A percentile compares a stretch with the other conserved stretches of the same genome.
Evolutionary conservation across 2,329 filamentous ascomycete genomes (phyloP).

Genomic region (Teratosphaeria epicoccoides): DNA sequence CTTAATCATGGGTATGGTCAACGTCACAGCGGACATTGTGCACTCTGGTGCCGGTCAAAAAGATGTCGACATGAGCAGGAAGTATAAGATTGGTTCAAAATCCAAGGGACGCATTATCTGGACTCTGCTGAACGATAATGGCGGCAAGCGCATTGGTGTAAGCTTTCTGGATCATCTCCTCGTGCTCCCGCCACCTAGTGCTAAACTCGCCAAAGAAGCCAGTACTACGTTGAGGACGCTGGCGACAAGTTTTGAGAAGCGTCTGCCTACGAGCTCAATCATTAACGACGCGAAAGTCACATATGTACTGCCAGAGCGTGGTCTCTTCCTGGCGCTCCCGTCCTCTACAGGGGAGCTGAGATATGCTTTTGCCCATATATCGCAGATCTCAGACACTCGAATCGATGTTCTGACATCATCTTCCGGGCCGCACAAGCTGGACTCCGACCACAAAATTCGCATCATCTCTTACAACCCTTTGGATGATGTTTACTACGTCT

Average conservation of each 20-base stretch:
- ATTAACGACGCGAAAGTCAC: slow-evolving; percentile 69
- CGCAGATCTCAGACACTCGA: slow-evolving; percentile 79
- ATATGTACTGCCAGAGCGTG: slow-evolving; percentile 68
- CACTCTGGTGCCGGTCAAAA: slow-evolving; percentile 65
- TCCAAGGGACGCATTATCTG: slow-evolving; percentile 79
- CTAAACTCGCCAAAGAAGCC: slow-evolving; percentile 27
- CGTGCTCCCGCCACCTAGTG: slow-evolving; percentile 42
- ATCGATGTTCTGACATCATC: slow-evolving; percentile 70
- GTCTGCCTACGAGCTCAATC: slow-evolving; percentile 61
- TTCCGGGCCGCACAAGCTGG: slow-evolving; percentile 67
- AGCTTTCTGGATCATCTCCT: slow-evolving; percentile 80
- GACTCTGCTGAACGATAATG: slow-evolving; percentile 67
- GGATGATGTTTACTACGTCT: slow-evolving; percentile 76
- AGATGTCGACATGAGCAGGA: slow-evolving; percentile 59
- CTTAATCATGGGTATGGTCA: slow-evolving; percentile 83
- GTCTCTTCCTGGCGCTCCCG: slow-evolving; percentile 68
- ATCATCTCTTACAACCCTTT: slow-evolving; percentile 78
- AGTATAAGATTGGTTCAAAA: slow-evolving; percentile 75
- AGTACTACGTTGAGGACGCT: slow-evolving; percentile 18
- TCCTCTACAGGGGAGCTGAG: neutral
- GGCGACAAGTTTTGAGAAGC: slow-evolving; percentile 29
- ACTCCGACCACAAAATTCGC: slow-evolving; percentile 67
- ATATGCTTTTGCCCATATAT: slow-evolving; percentile 78
- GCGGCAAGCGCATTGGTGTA: slow-evolving; percentile 69
- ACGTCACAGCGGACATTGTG: slow-evolving; percentile 80